Conservation (phyloP, 106 monocot genomes). For the Dioscorea zingiberensis region DNA sequence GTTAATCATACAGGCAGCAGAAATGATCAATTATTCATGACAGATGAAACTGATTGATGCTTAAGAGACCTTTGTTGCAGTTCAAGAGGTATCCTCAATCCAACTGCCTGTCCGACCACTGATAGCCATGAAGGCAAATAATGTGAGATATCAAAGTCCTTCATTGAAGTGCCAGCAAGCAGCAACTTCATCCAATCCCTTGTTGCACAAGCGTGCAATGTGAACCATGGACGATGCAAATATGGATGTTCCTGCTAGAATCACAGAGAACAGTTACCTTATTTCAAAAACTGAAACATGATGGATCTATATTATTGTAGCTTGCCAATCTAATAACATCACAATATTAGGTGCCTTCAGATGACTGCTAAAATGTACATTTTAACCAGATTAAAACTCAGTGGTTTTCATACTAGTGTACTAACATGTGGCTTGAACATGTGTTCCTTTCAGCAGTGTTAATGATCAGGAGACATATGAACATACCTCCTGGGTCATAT, state of each 20-base stretch:
- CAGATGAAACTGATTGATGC: too few species aligned
- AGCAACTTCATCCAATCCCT: slow-evolving; percentile 86
- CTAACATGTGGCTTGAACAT: too few species aligned
- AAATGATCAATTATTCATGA: too few species aligned
- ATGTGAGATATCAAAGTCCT: neutral
- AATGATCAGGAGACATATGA: too few species aligned
- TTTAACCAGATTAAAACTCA: too few species aligned
- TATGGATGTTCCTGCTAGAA: slow-evolving; percentile 77
- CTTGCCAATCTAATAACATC: too few species aligned
- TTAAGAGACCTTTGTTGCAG: slow-evolving; percentile 21
- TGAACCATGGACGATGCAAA: slow-evolving; percentile 77
- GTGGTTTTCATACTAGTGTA: too few species aligned
- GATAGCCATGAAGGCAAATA: slow-evolving; percentile 83
- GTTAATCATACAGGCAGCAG: too few species aligned
- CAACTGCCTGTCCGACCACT: slow-evolving; percentile 74
- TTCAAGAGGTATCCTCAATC: slow-evolving; percentile 58
- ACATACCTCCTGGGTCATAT: slow-evolving; percentile 75
- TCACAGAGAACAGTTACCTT: neutral
- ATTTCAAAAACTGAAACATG: too few species aligned
- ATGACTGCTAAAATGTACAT: too few species aligned
- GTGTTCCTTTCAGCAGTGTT: too few species aligned
- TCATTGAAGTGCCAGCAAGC: slow-evolving; percentile 4
- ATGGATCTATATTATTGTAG: too few species aligned
- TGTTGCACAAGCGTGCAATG: slow-evolving; percentile 88
- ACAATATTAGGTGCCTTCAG: neutral